Percentiles rank a stretch among this genome's conserved stretches.
Conservation (phyloP, 257 asterid genomes). For the Rehmannia glutinosa region DNA sequence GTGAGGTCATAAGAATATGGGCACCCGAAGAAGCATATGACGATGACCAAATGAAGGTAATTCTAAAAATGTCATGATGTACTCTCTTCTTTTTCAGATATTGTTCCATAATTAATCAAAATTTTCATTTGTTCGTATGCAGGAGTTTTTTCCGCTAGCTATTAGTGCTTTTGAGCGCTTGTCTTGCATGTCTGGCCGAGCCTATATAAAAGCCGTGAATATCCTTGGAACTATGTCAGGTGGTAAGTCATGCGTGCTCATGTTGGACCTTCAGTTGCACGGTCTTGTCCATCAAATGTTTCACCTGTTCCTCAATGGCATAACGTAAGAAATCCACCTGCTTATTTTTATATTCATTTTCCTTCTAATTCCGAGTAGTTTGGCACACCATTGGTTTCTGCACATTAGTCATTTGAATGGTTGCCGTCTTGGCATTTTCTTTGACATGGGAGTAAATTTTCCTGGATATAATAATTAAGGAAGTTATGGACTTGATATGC, state of each 20-base stretch:
- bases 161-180: constrained; percentile 7
- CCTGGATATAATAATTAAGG: neutral
- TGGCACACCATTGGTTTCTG: neutral
- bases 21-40: constrained; percentile 19
- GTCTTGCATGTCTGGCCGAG: constrained; percentile 15
- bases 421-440: neutral
- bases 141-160: constrained; percentile 15
- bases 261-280: constrained; percentile 21
- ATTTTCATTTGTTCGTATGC: constrained; percentile 1
- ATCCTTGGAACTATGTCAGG: constrained; percentile 4
- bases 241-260: constrained; percentile 13
- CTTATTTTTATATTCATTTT: neutral
- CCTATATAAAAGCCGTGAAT: constrained; percentile 3
- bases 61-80: neutral
- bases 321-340: constrained; percentile 2
- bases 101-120: neutral
- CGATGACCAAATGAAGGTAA: constrained; percentile 18
- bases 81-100: neutral
- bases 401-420: neutral
- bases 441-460: neutral
- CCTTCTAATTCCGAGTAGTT: neutral
- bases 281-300: constrained; percentile 14
- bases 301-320: constrained; percentile 14
- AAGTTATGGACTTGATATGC: neutral
- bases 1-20: constrained; percentile 17